phyloP scores from a whole-genome alignment of 108 stramenopile species.

The Aurantiochytrium sp. region DNA sequence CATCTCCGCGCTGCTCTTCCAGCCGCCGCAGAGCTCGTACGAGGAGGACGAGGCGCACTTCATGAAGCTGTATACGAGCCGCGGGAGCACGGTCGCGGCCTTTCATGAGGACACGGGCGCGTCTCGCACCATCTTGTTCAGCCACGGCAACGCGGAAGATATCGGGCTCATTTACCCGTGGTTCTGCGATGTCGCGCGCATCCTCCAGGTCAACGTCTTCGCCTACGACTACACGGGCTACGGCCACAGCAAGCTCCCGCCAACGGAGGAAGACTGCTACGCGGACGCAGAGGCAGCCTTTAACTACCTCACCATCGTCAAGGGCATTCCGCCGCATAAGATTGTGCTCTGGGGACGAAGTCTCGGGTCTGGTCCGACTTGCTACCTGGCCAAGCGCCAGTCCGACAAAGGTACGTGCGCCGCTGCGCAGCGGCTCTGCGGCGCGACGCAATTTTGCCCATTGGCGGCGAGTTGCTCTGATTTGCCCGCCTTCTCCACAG shows the following conservation, averaged over 20 bases:
- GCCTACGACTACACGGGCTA: slow-evolving; percentile 97
- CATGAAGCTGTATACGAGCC: slow-evolving; percentile 71
- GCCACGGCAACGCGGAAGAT: slow-evolving; percentile 88
- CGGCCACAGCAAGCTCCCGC: slow-evolving; percentile 43
- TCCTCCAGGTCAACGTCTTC: slow-evolving; percentile 87
- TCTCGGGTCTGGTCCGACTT: slow-evolving; percentile 84
- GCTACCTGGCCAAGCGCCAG: slow-evolving; percentile 82
- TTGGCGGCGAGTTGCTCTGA: too few relatives aligned
- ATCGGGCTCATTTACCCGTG: slow-evolving; percentile 86
- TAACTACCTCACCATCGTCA: slow-evolving; percentile 68
- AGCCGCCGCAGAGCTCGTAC: neutral
- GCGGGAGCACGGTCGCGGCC: slow-evolving; percentile 70
- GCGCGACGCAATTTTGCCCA: too few relatives aligned
- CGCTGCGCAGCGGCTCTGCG: too few relatives aligned
- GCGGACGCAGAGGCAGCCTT: slow-evolving; percentile 90
- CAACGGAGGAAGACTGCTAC: slow-evolving; percentile 55
- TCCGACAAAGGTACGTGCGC: slow-evolving; percentile 39
- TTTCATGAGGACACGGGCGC: slow-evolving; percentile 80
- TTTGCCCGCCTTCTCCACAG: too few relatives aligned
- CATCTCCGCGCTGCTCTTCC: slow-evolving; percentile 18
- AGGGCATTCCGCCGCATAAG: slow-evolving; percentile 72
- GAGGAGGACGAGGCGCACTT: slow-evolving; percentile 52
- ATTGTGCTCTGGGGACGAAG: slow-evolving; percentile 79
- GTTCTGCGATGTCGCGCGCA: slow-evolving; percentile 78
- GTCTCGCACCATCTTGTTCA: slow-evolving; percentile 77